Percentiles rank a stretch among this genome's conserved stretches.
phyloP scores from a whole-genome alignment of 257 asterid species.

The Osmanthus fragrans region DNA sequence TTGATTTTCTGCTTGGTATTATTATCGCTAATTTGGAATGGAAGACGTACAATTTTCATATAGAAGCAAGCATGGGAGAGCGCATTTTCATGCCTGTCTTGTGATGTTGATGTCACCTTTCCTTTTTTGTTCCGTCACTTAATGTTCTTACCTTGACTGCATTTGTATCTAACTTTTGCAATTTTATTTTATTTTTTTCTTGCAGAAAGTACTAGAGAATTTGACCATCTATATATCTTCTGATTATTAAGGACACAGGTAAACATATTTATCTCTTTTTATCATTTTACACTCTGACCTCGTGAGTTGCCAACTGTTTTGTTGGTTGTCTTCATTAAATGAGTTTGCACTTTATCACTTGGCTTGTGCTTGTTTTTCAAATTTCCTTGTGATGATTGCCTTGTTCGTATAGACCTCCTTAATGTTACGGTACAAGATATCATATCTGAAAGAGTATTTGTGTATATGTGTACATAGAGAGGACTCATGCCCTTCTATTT shows the following conservation, averaged over 20 bases:
- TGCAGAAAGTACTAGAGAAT: constrained; percentile 53
- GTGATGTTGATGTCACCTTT: constrained; percentile 55
- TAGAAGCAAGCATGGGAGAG: constrained; percentile 37
- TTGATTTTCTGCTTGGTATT: neutral
- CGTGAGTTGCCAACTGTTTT: constrained; percentile 70
- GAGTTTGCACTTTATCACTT: constrained; percentile 35
- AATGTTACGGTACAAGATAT: constrained; percentile 18
- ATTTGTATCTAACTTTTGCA: constrained; percentile 19
- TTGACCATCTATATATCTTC: constrained; percentile 34
- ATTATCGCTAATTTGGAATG: neutral
- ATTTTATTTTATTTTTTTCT: neutral
- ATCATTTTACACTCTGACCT: constrained; percentile 32
- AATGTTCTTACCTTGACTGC: constrained; percentile 1
- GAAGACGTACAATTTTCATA: constrained; percentile 18
- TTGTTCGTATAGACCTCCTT: neutral
- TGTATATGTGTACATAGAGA: constrained; percentile 9
- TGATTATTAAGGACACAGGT: constrained; percentile 46
- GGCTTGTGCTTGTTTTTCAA: constrained; percentile 29
- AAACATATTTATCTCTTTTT: constrained; percentile 34
- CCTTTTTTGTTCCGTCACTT: constrained; percentile 20
- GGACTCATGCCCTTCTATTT: constrained; percentile 1
- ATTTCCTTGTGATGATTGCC: constrained; percentile 34
- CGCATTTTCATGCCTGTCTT: constrained; percentile 56
- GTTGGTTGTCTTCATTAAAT: constrained; percentile 59
- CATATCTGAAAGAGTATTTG: neutral